phyloP scores from a whole-genome alignment of 2,329 filamentous ascomycete species.

The Zarea fungicola region DNA sequence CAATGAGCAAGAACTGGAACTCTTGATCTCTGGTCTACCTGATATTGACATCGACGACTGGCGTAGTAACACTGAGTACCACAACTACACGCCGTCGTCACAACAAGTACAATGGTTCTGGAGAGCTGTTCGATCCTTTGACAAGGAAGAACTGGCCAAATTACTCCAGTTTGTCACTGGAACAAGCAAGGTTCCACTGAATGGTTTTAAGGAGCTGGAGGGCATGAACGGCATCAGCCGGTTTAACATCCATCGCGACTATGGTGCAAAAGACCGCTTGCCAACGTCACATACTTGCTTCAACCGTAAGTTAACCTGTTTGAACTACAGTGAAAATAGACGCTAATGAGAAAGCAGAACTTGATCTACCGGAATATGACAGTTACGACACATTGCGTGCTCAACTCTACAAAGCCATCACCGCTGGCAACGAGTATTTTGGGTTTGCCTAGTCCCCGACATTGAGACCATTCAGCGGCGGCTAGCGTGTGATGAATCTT shows the following conservation, averaged over 20 bases:
- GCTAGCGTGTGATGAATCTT: not conserved
- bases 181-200: constrained; percentile 95
- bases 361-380: constrained; percentile 97
- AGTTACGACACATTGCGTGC: constrained; percentile 86
- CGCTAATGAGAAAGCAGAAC: constrained; percentile 58
- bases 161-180: constrained; percentile 96
- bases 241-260: constrained; percentile 98
- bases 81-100: constrained; percentile 92
- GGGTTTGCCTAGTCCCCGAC: constrained; percentile 69
- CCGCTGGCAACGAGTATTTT: constrained; percentile 95
- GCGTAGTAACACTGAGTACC: constrained; percentile 98
- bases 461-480: too few relatives aligned
- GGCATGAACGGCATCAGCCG: constrained; percentile 98
- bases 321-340: not conserved
- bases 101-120: constrained; percentile 99
- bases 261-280: constrained; percentile 90
- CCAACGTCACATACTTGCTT: constrained; percentile 98
- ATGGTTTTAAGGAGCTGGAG: constrained; percentile 97
- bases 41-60: constrained; percentile 98
- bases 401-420: constrained; percentile 91
- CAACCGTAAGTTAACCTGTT: constrained; percentile 76
- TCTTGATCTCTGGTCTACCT: constrained; percentile 92
- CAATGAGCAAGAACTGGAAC: constrained; percentile 94
- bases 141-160: constrained; percentile 98
- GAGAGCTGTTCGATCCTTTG: constrained; percentile 93